These are phyloP conservation scores for Solanum rostratum DNA, from an alignment of 257 asterid genomes.

Conservation along the genomic window DNA sequence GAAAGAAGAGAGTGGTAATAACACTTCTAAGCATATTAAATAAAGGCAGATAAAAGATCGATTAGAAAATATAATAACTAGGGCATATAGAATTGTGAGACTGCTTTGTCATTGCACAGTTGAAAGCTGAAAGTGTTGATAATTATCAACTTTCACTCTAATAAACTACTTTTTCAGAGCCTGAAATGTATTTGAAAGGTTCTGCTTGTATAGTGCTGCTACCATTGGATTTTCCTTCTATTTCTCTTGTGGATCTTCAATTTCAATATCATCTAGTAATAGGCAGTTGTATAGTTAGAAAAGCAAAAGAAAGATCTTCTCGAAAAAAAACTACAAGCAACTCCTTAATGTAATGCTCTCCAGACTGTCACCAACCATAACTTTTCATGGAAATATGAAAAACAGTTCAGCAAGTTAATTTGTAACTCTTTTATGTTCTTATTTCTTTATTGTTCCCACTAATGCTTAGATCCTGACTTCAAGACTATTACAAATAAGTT, in stretches of 20 bases:
- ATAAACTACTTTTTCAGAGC: no score
- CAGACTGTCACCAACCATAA: not conserved
- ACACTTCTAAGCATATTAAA: no score
- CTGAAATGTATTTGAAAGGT: slow-evolving; percentile 55
- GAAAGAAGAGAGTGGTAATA: no score
- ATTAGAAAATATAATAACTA: no score
- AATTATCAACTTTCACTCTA: no score
- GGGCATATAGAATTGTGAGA: no score
- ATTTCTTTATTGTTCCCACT: not conserved
- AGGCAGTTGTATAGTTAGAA: not conserved
- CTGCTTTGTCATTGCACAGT: not conserved
- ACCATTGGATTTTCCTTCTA: slow-evolving; percentile 47
- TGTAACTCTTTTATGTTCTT: not conserved
- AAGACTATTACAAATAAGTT: no score
- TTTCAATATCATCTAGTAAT: slow-evolving; percentile 56
- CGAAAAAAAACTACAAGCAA: not conserved
- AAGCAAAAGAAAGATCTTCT: not conserved
- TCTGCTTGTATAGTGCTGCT: slow-evolving; percentile 58
- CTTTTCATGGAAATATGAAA: not conserved
- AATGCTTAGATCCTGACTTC: no score
- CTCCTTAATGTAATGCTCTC: not conserved
- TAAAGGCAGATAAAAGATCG: no score
- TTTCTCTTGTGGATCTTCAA: slow-evolving; percentile 69
- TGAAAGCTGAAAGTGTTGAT: not conserved
- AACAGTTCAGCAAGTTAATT: not conserved